These are phyloP conservation scores for Aspergillus unguis DNA, from an alignment of 2,329 filamentous ascomycete species.

Conservation along the genomic window DNA sequence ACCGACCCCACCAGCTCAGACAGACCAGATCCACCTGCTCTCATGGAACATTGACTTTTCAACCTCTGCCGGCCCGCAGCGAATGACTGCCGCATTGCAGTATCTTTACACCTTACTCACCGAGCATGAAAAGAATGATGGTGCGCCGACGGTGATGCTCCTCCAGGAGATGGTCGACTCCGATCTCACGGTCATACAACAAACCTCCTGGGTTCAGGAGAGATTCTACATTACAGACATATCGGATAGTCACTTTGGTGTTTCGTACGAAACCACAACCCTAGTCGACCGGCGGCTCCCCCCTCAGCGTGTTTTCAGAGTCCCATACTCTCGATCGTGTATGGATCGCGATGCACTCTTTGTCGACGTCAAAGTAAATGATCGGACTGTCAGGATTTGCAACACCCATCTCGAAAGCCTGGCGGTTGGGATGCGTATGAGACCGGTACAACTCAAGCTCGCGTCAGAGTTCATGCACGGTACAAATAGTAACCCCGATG, in stretches of 20 bases:
- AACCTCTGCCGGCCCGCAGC: constrained; percentile 32
- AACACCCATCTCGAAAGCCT: constrained; percentile 59
- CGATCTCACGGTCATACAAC: constrained; percentile 46
- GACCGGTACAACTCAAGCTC: constrained; percentile 49
- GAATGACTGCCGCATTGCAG: constrained; percentile 42
- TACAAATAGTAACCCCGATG: constrained; percentile 5
- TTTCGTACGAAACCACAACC: constrained; percentile 52
- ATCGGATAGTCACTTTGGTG: constrained; percentile 44
- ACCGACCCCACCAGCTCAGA: background rate
- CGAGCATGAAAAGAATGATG: constrained; percentile 12
- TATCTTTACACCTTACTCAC: constrained; percentile 35
- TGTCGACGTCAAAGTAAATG: constrained; percentile 44
- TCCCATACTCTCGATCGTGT: constrained; percentile 48
- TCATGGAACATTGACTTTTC: constrained; percentile 53
- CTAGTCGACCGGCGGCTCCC: constrained; percentile 50
- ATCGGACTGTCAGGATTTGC: constrained; percentile 46
- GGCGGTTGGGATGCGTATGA: constrained; percentile 46
- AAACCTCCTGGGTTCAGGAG: constrained; percentile 47
- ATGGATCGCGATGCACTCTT: constrained; percentile 57
- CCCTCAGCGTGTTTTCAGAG: constrained; percentile 48
- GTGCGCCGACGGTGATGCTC: constrained; percentile 45
- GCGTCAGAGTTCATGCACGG: constrained; percentile 45
- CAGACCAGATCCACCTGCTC: constrained; percentile 32
- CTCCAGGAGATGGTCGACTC: constrained; percentile 52
- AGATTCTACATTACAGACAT: constrained; percentile 51